Evolutionary conservation across 345 rosid species (phyloP), one percentile per base, ranked within the genome.

Genomic region (Streptanthus diversifolius): DNA sequence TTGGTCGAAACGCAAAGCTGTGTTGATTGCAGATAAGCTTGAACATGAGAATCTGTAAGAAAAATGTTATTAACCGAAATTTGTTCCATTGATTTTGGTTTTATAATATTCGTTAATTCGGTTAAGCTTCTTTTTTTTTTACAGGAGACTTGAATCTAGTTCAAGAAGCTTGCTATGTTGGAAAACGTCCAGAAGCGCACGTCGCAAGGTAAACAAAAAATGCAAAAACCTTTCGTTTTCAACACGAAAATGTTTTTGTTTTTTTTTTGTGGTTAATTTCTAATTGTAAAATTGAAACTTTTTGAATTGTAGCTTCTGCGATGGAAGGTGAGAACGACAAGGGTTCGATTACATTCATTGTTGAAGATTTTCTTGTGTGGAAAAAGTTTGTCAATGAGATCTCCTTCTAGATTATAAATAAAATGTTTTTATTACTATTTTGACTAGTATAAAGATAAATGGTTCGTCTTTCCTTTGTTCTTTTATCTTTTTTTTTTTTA

Each of bases 11-110:
- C 86, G 80, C 18, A 95, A 86, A 85, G 92, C 97, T 32, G 80
- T 95, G 64, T 90, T 93, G 24, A 84, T 88, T 59, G 98, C 98
- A 17, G 91, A 95, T 59, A 95, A 86, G 84, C 97, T 95, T 52
- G 99, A 95, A 80, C 95, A 87, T 73, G 96, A 95, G 74, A 92
- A 95, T 68, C 78, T 95, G 99, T 95, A 80, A 43, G 97, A 84
- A 67, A 25, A 17, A 29, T 54, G 8, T 40, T n/a, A n/a, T n/a
- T 14, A n/a, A 17, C 41, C 30, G 37, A 37, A 21, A 21, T 2
- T 22, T 39, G 7, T 72, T 8, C 43, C 24, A n/a, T 52, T 41
- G 9, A 4, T 5, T n/a, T 27, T 17, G 5, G 2, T 33, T 32
- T 49, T 14, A 1, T 0, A 12, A 17, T n/a, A 2, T 30, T 7